Evolutionary conservation across 2,329 filamentous ascomycete species (phyloP), one percentile per base, ranked within the genome.

Genomic region (Raffaelea deltoideospora): DNA sequence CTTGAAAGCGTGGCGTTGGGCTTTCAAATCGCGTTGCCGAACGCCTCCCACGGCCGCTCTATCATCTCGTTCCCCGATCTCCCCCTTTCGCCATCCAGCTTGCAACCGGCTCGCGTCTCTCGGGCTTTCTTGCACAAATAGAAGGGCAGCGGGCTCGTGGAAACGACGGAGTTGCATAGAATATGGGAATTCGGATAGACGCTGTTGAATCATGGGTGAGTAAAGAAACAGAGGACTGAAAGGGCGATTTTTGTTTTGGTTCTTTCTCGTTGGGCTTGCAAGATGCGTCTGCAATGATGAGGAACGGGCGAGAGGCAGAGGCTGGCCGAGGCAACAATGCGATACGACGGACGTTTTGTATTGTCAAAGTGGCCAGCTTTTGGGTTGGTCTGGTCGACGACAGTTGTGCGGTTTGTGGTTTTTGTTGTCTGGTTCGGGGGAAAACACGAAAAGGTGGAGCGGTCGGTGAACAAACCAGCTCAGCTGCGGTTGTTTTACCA

Each of bases 121-220:
- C 9, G 14, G 27, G 7, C 27, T 10, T 9, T n/a, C n/a, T n/a
- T n/a, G 28, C 28, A 5, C 7, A 30, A 18, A 10, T 10, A 30
- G n/a, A 18, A 11, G 28, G n/a, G 14, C 10, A 30, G 18, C 7
- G 15, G n/a, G 8, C 8, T 17, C 31, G 31, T n/a, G 19, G 24
- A 22, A 6, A 23, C 9, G 14, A 11, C 31, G 21, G 8, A 6
- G 5, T 9, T 14, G 21, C 20, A n/a, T 7, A 27, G 40, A 44
- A 29, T 30, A 44, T 44, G 40, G 37, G 36, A 38, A 26, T 32
- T 24, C 34, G 20, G 26, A 33, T 30, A 26, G 35, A 22, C 22
- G 33, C 37, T 27, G 34, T 44, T 35, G 38, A 44, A 44, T 32
- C 33, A 44, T 44, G 41, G 43, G 43, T 45, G 31, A 45, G 41